Percentiles rank a stretch among this genome's conserved stretches.
Conservation (phyloP, 2,329 filamentous ascomycete species). For the Curvularia spicifera region DNA sequence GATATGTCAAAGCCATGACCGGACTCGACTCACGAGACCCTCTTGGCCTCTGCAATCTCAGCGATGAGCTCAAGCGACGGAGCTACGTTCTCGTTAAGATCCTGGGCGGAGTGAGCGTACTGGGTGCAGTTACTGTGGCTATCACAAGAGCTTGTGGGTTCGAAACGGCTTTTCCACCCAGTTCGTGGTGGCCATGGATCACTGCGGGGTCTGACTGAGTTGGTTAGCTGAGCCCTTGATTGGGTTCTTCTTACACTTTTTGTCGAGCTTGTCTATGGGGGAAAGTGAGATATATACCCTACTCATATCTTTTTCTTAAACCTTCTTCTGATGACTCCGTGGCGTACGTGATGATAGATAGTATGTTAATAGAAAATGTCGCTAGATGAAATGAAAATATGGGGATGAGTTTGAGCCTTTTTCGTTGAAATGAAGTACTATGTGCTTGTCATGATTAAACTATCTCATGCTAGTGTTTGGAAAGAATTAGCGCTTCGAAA, state of each 20-base stretch:
- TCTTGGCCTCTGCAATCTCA: conserved; percentile 75
- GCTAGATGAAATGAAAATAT: not conserved
- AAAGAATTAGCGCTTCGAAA: too few species aligned
- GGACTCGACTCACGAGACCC: conserved; percentile 71
- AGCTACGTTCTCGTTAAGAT: conserved; percentile 75
- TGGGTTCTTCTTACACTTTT: not conserved
- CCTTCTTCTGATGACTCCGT: not conserved
- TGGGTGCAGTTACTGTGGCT: conserved; percentile 71
- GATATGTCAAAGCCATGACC: conserved; percentile 28
- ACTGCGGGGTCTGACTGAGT: conserved; percentile 4
- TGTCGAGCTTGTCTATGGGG: not conserved
- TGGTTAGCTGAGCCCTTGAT: not conserved
- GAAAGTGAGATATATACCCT: not conserved
- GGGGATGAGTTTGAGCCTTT: too few species aligned
- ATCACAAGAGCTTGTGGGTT: conserved; percentile 48
- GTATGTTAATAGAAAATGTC: not conserved
- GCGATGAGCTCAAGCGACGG: conserved; percentile 67
- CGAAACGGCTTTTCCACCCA: conserved; percentile 37
- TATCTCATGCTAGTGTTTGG: too few species aligned
- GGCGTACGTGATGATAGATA: not conserved
- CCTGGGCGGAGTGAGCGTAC: conserved; percentile 73
- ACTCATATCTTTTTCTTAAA: not conserved
- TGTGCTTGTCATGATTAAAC: not conserved
- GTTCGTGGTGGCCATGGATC: conserved; percentile 39
- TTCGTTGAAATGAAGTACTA: not conserved